phyloP scores from a whole-genome alignment of 2,329 filamentous ascomycete genomes.

The Chaetomium sp. region DNA sequence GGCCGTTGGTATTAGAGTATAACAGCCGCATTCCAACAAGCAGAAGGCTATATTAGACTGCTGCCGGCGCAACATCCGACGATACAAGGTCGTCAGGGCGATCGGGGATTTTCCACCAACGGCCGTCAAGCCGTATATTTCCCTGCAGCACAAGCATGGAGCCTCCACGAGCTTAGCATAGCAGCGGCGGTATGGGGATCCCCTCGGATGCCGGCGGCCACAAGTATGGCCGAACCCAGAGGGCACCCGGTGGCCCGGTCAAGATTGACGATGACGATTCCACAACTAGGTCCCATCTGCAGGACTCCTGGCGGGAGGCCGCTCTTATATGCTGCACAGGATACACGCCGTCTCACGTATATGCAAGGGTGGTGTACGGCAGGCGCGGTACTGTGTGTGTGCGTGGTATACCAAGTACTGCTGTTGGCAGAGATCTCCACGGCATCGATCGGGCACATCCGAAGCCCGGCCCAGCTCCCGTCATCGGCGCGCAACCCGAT shows the following conservation, averaged over 20 bases:
- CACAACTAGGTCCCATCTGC: not conserved
- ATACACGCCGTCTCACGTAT: conserved; percentile 9
- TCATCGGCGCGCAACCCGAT: conserved; percentile 10
- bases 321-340: conserved; percentile 4
- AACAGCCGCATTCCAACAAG: conserved; percentile 7
- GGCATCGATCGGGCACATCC: conserved; percentile 14
- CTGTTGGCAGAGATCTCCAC: conserved; percentile 2
- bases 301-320: not conserved
- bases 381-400: conserved; percentile 2
- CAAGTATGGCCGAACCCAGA: conserved; percentile 13
- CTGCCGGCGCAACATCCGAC: not conserved
- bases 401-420: not conserved
- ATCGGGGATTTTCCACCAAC: conserved; percentile 23
- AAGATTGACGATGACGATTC: not conserved
- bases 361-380: conserved; percentile 15
- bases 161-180: conserved; percentile 1
- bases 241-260: conserved; percentile 19
- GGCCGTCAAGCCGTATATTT: not conserved
- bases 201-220: conserved; percentile 14
- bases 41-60: not conserved
- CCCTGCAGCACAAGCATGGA: conserved; percentile 1
- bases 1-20: conserved; percentile 2
- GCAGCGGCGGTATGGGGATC: not conserved
- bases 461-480: not conserved
- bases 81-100: not conserved